Evolutionary conservation across 352 stramenopile genomes (phyloP).

Genomic region (Globisporangium irregulare): DNA sequence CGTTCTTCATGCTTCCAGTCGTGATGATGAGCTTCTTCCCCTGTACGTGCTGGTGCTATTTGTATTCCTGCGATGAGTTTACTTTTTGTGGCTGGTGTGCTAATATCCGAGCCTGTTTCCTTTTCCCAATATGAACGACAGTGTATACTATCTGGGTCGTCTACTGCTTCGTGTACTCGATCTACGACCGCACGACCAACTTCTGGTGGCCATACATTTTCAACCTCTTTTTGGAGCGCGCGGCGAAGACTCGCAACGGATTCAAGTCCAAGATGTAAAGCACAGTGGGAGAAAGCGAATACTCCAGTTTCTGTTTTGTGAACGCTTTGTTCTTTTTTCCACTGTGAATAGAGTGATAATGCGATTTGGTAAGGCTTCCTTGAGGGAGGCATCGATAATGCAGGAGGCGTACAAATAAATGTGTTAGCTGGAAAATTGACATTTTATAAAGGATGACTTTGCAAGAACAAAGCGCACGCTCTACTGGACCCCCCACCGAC

Average conservation of each 20-base stretch:
- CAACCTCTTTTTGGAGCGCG: constrained; percentile 66
- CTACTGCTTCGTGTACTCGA: constrained; percentile 81
- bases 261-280: constrained; percentile 34
- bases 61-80: neutral
- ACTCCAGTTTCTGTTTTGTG: neutral
- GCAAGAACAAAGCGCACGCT: neutral
- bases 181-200: constrained; percentile 82
- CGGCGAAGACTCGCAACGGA: constrained; percentile 51
- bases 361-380: neutral
- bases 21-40: constrained; percentile 81
- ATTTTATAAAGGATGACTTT: constrained; percentile 3
- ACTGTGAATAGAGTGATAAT: constrained; percentile 3
- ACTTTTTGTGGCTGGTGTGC: neutral
- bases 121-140: constrained; percentile 17
- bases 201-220: constrained; percentile 87
- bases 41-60: constrained; percentile 33
- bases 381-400: neutral
- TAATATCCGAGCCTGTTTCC: neutral
- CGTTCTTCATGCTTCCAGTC: constrained; percentile 62
- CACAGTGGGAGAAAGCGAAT: neutral
- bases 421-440: neutral
- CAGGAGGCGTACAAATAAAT: neutral
- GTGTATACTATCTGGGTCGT: constrained; percentile 80
- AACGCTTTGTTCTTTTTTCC: neutral
- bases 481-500: neutral